phyloP scores from a whole-genome alignment of 2,329 filamentous ascomycete genomes.

The Hymenoscyphus fructigenus region DNA sequence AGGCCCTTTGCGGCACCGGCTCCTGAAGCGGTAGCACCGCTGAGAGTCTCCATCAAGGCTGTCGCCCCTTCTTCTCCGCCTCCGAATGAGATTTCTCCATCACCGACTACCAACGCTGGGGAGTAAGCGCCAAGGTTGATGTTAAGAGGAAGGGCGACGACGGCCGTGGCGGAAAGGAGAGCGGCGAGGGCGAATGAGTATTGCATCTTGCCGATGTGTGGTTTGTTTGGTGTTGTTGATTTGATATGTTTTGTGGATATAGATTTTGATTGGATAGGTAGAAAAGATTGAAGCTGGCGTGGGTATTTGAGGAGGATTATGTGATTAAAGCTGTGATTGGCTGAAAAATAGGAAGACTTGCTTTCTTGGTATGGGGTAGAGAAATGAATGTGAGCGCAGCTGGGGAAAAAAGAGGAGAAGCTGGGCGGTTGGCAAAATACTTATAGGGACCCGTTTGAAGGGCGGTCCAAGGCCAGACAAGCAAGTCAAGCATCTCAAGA shows the following conservation, averaged over 20 bases:
- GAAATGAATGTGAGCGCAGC: slow-evolving; percentile 32
- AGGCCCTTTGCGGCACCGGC: slow-evolving; percentile 17
- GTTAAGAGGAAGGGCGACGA: slow-evolving; percentile 46
- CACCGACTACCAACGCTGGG: slow-evolving; percentile 52
- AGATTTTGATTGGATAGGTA: slow-evolving; percentile 6
- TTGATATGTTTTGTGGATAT: slow-evolving; percentile 7
- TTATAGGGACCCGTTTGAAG: slow-evolving; percentile 7
- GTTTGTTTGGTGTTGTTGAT: slow-evolving; percentile 10
- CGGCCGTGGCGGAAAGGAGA: slow-evolving; percentile 26
- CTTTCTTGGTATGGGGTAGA: slow-evolving; percentile 20
- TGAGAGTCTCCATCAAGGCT: slow-evolving; percentile 45
- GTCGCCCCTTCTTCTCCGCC: slow-evolving; percentile 41
- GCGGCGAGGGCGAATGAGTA: slow-evolving; percentile 21
- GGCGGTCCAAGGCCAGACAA: slow-evolving; percentile 5
- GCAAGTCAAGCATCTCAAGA: slow-evolving; percentile 2
- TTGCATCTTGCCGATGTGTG: slow-evolving; percentile 20
- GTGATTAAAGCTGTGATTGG: slow-evolving; percentile 18
- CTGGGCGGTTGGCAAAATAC: slow-evolving; percentile 9
- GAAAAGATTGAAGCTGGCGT: slow-evolving; percentile 9
- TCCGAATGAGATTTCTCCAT: slow-evolving; percentile 51
- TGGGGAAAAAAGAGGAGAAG: slow-evolving; percentile 23
- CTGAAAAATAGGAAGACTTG: slow-evolving; percentile 23
- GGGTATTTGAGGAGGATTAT: neutral
- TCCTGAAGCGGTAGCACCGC: slow-evolving; percentile 37
- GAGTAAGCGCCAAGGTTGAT: slow-evolving; percentile 54